phyloP scores from a whole-genome alignment of 2,329 filamentous ascomycete genomes.

The Amauroascus niger region DNA sequence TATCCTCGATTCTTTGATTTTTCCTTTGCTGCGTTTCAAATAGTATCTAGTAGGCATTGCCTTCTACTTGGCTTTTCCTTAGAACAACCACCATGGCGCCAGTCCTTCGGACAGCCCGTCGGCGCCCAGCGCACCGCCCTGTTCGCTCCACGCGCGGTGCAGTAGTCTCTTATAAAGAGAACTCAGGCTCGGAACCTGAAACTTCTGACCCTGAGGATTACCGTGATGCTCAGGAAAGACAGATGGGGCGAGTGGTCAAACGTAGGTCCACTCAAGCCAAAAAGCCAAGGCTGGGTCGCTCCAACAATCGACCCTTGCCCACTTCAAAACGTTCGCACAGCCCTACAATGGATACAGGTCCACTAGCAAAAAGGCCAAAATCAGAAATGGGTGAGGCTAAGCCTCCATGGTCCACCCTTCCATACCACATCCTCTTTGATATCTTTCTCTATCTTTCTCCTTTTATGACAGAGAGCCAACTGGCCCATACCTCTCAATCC shows the following conservation, averaged over 20 bases:
- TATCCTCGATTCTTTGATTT: background rate
- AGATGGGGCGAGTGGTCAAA: background rate
- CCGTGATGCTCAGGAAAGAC: background rate
- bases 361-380: background rate
- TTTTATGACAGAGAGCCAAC: conserved; percentile 32
- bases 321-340: background rate
- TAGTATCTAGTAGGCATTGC: background rate
- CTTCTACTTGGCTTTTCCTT: background rate
- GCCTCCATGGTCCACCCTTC: conserved; percentile 52
- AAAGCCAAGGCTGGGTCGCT: background rate
- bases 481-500: conserved; percentile 37
- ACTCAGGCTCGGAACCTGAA: background rate
- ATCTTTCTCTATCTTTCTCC: conserved; percentile 59
- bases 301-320: background rate
- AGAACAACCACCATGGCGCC: background rate
- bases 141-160: conserved; percentile 4
- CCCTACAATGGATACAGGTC: background rate
- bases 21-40: background rate
- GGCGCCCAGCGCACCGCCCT: background rate
- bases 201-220: background rate
- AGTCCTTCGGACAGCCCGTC: background rate
- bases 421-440: conserved; percentile 58
- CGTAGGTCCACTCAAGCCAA: background rate
- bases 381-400: conserved; percentile 24
- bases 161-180: background rate